These are phyloP conservation scores for Pisolithus marmoratus DNA, from an alignment of 768 basidiomycete genomes.

Conservation along the genomic window DNA sequence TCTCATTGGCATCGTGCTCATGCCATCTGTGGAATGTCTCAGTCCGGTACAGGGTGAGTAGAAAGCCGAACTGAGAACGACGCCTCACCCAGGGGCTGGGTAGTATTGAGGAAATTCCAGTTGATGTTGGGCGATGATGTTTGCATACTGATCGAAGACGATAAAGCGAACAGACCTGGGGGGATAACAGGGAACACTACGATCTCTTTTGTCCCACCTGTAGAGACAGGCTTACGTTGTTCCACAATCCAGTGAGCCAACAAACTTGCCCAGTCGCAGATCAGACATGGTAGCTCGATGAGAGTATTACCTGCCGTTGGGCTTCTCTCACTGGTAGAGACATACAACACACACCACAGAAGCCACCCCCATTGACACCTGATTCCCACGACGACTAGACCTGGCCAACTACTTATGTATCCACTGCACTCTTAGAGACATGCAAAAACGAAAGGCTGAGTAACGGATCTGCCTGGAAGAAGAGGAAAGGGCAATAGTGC, in stretches of 20 bases:
- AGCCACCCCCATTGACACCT: no score
- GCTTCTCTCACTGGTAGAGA: no score
- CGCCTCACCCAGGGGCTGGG: conserved; percentile 70
- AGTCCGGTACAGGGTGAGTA: not conserved
- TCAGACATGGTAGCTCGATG: conserved; percentile 21
- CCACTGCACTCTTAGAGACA: not conserved
- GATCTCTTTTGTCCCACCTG: conserved; percentile 1
- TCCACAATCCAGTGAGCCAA: conserved; percentile 91
- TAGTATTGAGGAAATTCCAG: conserved; percentile 93
- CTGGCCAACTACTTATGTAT: not conserved
- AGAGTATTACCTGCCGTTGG: not conserved
- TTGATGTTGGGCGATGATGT: conserved; percentile 86
- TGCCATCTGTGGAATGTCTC: conserved; percentile 64
- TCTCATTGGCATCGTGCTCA: conserved; percentile 85
- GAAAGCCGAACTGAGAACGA: not conserved
- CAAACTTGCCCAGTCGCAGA: conserved; percentile 69
- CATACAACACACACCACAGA: no score
- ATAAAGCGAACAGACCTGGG: conserved; percentile 85
- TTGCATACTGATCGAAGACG: conserved; percentile 80
- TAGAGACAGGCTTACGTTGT: conserved; percentile 65
- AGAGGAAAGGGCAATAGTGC: no score
- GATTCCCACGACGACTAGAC: no score
- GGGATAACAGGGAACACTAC: not conserved
- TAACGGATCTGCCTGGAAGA: no score
- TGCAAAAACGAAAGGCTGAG: no score